These are phyloP conservation scores for Pseudogymnoascus sp. DNA, from an alignment of 2,329 filamentous ascomycete genomes.

Conservation along the genomic window DNA sequence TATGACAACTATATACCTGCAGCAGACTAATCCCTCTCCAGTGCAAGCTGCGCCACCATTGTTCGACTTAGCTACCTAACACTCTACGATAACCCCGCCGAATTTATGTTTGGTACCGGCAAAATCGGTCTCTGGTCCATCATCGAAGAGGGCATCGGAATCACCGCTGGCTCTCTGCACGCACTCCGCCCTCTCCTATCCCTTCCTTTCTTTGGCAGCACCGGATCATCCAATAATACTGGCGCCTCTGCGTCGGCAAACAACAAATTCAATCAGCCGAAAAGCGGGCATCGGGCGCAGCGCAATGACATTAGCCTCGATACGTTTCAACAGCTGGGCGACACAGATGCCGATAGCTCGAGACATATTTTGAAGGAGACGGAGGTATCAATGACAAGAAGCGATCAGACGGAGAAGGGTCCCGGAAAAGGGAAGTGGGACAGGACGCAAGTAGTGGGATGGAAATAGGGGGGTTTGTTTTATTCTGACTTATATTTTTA, in stretches of 20 bases:
- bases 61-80: conserved; percentile 38
- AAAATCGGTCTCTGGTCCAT: conserved; percentile 40
- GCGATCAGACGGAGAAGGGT: conserved; percentile 20
- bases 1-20: not conserved
- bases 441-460: conserved; percentile 20
- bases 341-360: conserved; percentile 29
- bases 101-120: conserved; percentile 35
- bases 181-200: conserved; percentile 38
- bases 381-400: conserved; percentile 21
- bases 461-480: conserved; percentile 17
- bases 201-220: conserved; percentile 22
- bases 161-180: conserved; percentile 41
- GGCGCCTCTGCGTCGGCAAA: conserved; percentile 12
- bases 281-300: conserved; percentile 10
- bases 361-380: conserved; percentile 35
- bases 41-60: conserved; percentile 32
- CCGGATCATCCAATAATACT: conserved; percentile 9
- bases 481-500: not conserved
- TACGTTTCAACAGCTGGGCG: conserved; percentile 20
- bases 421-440: conserved; percentile 21
- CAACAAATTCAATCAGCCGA: conserved; percentile 16
- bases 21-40: conserved; percentile 17
- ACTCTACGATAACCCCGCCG: conserved; percentile 32
- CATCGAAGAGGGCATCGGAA: conserved; percentile 42
- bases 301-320: conserved; percentile 17